Base-by-base conservation (phyloP, 768 basidiomycete species). In the Antrodiella citrinella region DNA sequence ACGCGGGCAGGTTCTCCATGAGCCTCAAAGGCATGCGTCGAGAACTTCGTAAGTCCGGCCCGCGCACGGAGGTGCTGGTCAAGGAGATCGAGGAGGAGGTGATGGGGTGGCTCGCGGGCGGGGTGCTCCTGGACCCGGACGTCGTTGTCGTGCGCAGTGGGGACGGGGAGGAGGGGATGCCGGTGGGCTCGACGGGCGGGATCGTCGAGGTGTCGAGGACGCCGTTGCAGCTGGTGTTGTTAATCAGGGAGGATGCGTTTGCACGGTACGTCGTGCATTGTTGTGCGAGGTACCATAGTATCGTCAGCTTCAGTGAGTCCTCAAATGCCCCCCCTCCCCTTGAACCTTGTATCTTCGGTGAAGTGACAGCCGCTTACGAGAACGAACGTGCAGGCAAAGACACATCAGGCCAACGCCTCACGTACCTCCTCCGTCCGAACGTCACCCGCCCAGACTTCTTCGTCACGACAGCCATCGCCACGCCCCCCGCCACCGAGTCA, bases 191-290 rank as follows among this genome's bases (percentile, higher is more conserved):
- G 22, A 75, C 73, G 39, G 73, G 73, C 4, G 69, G 72, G 9
- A 75, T 91, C 21, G 65, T 68, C n/a, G 87, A 91, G 59, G 70
- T 91, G 11, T 74, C 73, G 3, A 69, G 86, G 20, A 81, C 82
- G 4, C 80, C 84, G 0, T 65, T 77, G 10, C 77, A 81, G 61
- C 72, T 91, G 18, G 72, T 90, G 3, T 91, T 89, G 89, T 73
- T 69, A n/a, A 80, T 84, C 52, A 58, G 70, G 4, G 76, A 84
- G 50, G 84, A 88, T 59, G 72, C 80, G 0, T 91, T 89, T 67
- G 80, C 84, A 23, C 75, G 89, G 25, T 91, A 87, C 58, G 77
- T 91, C 43, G 80, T 91, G 4, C 89, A 92, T 55, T 91, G 88
- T 56, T 82, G 85, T 51, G 86, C 87, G 39, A 72, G 88, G 30